Base-by-base conservation (phyloP, 148 eudicot genomes). In the Camellia lanceoleosa region DNA sequence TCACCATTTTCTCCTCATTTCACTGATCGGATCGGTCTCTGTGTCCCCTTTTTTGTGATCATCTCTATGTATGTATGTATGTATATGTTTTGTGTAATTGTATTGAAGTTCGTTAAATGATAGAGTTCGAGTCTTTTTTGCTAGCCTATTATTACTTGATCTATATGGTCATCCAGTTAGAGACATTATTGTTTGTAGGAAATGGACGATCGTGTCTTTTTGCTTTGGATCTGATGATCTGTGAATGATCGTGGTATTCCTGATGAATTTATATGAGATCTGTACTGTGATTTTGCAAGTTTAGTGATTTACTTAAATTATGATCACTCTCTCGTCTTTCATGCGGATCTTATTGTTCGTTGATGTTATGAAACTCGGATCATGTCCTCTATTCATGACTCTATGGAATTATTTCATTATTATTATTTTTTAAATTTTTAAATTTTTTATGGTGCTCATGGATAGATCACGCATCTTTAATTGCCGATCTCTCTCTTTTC, bases 191-290 rank as follows among this genome's bases (percentile, higher is more conserved):
- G 41, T 30, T 30, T 30, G n/a, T 68, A 18, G 38, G 23, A 44
- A 19, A 46, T 38, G 61, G 30, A 19, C 60, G 16, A 44, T 20
- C 56, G 15, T 61, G 69, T 62, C 3, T 0, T 56, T 70, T 70
- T 59, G 41, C 56, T 69, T 69, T 8, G 56, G 75, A 79, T 79
- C 68, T 20, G 58, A n/a, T 42, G 44, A 55, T 41, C 15, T 47
- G 12, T 41, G 12, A 54, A 15, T 51, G 49, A 65, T 51, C 7
- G 71, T 3, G 41, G 56, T 51, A 23, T 64, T 64, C 9, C 8
- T 14, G 43, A n/a, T 20, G 13, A 30, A 47, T 47, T 7, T 66
- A 10, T 41, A 2, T 49, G 44, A 51, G 61, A 52, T 52, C 43
- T 16, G 7, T n/a, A 30, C 38, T 71, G 15, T 71, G 58, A 47